Percentiles rank a stretch among this genome's conserved stretches.
These are phyloP conservation scores for Eruca vesicaria DNA, from an alignment of 441 rosid species.

Conservation along the genomic window DNA sequence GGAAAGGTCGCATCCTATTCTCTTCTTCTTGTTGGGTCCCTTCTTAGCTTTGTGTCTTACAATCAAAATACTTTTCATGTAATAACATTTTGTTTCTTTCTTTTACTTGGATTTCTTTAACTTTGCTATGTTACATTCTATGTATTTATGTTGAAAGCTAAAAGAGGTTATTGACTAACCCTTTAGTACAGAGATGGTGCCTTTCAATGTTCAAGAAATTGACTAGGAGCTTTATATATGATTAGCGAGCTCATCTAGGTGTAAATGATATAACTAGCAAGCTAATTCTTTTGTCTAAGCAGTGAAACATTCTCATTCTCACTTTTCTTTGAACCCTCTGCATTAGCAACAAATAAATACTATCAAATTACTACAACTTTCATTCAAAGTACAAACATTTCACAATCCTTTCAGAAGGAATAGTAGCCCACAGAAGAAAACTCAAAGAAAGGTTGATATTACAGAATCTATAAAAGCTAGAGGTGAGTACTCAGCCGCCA, in stretches of 20 bases:
- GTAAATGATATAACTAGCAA: too few relatives aligned
- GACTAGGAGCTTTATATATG: not conserved
- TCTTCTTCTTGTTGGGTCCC: conserved; percentile 45
- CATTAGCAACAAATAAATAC: conserved; percentile 34
- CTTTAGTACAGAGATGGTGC: not conserved
- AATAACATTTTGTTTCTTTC: conserved; percentile 12
- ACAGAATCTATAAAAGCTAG: not conserved
- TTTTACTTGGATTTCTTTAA: not conserved
- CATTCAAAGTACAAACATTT: not conserved
- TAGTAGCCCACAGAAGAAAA: not conserved
- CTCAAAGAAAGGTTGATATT: not conserved
- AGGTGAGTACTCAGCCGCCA: not conserved
- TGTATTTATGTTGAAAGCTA: not conserved
- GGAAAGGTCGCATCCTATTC: conserved; percentile 48
- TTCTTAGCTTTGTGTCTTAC: conserved; percentile 1
- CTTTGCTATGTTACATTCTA: not conserved
- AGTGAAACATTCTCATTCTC: conserved; percentile 44
- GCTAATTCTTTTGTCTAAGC: too few relatives aligned
- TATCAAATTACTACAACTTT: conserved; percentile 2
- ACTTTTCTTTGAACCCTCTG: conserved; percentile 68
- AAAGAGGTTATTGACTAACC: not conserved
- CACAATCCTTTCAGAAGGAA: not conserved
- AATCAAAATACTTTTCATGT: not conserved
- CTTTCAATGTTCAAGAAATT: not conserved
- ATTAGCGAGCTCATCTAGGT: too few relatives aligned